Evolutionary conservation across 345 rosid genomes (phyloP), one percentile per base, ranked within the genome.

Genomic region (Populus simonii): DNA sequence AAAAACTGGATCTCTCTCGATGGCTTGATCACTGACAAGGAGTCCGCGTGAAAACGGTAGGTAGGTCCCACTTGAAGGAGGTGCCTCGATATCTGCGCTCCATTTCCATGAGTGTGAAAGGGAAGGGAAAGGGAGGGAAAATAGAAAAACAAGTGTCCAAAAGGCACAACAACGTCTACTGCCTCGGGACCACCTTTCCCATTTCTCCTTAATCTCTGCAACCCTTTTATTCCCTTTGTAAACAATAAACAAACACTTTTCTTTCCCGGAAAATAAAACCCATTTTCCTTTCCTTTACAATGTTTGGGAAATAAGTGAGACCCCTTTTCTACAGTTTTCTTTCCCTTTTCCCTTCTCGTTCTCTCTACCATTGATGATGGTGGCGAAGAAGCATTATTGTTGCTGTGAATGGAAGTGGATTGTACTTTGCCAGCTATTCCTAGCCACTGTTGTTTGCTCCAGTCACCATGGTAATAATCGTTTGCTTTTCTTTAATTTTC

Each of bases 391-490:
- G 79, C 80, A 41, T 38, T 41, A 8, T 41, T 38, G 72, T 38
- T 36, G 75, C 65, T 70, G 70, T 75, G 70, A 71, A 75, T 78
- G 33, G 45, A 66, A 23, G 72, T 87, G 86, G 84, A 77, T 79
- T 53, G 72, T 76, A 25, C 79, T 88, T 27, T 78, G 33, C 73
- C 78, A 70, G 78, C 86, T 88, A 25, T 84, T 84, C 51, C 84
- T 87, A 51, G 41, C 88, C 31, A 76, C 83, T 74, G 74, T 70
- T 70, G 94, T 87, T 85, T 78, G 63, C 88, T 89, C 91, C 89
- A 86, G 85, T 38, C 70, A 77, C 55, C 87, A 86, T 66, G 93
- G 95, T 93, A 87, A 77, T 38, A 59, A n/a, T 59, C 65, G 12
- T 1, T 10, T 23, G 71, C 47, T 41, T 63, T 15, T 10, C 22